These are phyloP conservation scores for Massarina eburnea DNA, from an alignment of 2,329 filamentous ascomycete species.

Conservation along the genomic window DNA sequence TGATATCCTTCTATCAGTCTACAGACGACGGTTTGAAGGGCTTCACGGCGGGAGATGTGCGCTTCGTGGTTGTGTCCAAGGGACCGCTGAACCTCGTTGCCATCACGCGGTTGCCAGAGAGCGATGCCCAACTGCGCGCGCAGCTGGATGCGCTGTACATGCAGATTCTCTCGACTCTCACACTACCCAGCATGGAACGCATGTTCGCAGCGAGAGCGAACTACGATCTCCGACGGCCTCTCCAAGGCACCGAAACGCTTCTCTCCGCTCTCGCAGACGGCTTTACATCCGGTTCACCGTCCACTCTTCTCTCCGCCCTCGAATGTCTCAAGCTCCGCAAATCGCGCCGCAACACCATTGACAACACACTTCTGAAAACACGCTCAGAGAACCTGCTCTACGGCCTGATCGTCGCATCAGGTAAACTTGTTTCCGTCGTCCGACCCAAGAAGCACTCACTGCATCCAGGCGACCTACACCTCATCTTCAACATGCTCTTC, in stretches of 20 bases:
- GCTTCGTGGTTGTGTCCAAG: conserved; percentile 82
- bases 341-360: conserved; percentile 80
- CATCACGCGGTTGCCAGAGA: conserved; percentile 90
- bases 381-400: conserved; percentile 81
- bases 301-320: conserved; percentile 81
- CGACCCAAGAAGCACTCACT: conserved; percentile 92
- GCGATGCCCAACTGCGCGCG: conserved; percentile 79
- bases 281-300: conserved; percentile 90
- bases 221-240: conserved; percentile 85
- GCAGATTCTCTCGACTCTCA: conserved; percentile 95
- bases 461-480: conserved; percentile 90
- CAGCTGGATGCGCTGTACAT: conserved; percentile 96
- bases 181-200: conserved; percentile 79
- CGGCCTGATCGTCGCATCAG: conserved; percentile 88
- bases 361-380: conserved; percentile 80
- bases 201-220: conserved; percentile 90
- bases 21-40: conserved; percentile 74
- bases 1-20: conserved; percentile 93
- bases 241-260: conserved; percentile 88
- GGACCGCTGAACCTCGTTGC: conserved; percentile 91
- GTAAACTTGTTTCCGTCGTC: conserved; percentile 90
- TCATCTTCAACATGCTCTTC: conserved; percentile 99
- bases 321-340: conserved; percentile 94
- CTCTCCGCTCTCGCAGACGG: conserved; percentile 91
- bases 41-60: conserved; percentile 83